Conservation (phyloP, 306 rosid genomes). For the Prunus mume region DNA sequence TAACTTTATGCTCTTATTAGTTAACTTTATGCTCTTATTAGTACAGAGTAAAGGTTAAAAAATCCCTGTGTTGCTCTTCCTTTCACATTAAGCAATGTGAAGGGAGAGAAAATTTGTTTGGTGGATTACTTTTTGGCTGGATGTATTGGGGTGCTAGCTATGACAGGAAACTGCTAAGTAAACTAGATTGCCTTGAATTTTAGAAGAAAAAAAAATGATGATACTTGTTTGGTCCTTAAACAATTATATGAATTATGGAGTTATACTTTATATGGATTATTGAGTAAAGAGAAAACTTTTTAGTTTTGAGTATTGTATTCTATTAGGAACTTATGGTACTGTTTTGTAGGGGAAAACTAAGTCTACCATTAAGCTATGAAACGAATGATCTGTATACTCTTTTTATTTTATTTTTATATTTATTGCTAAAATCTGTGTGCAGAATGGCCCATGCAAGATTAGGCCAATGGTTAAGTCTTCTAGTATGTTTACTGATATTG, state of each 20-base stretch:
- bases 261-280: too few species aligned
- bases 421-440: slow-evolving; percentile 14
- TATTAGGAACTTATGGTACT: too few species aligned
- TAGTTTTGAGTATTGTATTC: too few species aligned
- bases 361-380: too few species aligned
- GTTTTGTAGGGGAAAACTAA: too few species aligned
- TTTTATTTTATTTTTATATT: not conserved
- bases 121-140: not conserved
- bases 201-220: too few species aligned
- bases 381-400: not conserved
- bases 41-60: not conserved
- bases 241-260: too few species aligned
- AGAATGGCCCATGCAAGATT: slow-evolving; percentile 52
- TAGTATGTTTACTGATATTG: slow-evolving; percentile 37
- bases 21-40: not conserved
- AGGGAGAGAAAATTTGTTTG: not conserved
- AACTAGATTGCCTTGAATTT: too few species aligned
- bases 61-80: not conserved
- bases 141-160: not conserved
- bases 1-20: not conserved
- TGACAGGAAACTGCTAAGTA: not conserved
- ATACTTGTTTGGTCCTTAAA: too few species aligned
- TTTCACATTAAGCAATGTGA: not conserved
- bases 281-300: too few species aligned
- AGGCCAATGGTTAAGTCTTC: slow-evolving; percentile 45